Percentiles rank a stretch among this genome's conserved stretches.
phyloP scores from a whole-genome alignment of 345 rosid species.

The Rhizophora mangle region DNA sequence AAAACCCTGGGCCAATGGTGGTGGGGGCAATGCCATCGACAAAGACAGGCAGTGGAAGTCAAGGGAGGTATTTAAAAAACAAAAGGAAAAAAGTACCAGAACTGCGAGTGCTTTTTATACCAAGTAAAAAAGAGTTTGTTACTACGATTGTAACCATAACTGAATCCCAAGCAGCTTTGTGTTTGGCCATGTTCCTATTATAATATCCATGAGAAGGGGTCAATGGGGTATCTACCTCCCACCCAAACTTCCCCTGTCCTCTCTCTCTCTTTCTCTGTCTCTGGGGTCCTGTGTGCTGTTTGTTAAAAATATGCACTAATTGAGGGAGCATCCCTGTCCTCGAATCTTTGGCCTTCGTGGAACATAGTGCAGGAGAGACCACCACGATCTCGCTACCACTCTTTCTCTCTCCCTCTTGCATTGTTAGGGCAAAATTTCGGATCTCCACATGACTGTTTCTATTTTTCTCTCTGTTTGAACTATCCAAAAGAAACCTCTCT shows the following conservation, averaged over 20 bases:
- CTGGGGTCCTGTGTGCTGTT: slow-evolving; percentile 1
- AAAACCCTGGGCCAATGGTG: too few relatives aligned
- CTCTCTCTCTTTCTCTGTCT: not conserved
- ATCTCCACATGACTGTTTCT: slow-evolving; percentile 77
- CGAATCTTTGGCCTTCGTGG: slow-evolving; percentile 36
- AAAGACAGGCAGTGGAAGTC: not conserved
- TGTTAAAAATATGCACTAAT: slow-evolving; percentile 4
- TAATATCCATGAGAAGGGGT: slow-evolving; percentile 14
- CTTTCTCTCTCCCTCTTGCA: slow-evolving; percentile 2
- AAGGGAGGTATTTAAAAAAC: not conserved
- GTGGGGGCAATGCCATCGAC: too few relatives aligned
- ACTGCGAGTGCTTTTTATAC: not conserved
- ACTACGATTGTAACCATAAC: not conserved
- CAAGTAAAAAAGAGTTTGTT: not conserved
- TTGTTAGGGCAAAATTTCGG: slow-evolving; percentile 34
- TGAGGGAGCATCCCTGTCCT: slow-evolving; percentile 5
- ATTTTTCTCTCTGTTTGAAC: slow-evolving; percentile 33
- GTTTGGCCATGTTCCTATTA: not conserved
- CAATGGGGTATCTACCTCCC: slow-evolving; percentile 8
- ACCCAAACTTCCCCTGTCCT: slow-evolving; percentile 6
- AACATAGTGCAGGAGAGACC: slow-evolving; percentile 24
- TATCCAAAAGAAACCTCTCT: slow-evolving; percentile 26
- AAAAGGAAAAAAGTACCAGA: not conserved
- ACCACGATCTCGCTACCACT: slow-evolving; percentile 38
- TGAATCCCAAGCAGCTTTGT: slow-evolving; percentile 4